phyloP scores from a whole-genome alignment of 345 rosid genomes.

The Salix arbutifolia region DNA sequence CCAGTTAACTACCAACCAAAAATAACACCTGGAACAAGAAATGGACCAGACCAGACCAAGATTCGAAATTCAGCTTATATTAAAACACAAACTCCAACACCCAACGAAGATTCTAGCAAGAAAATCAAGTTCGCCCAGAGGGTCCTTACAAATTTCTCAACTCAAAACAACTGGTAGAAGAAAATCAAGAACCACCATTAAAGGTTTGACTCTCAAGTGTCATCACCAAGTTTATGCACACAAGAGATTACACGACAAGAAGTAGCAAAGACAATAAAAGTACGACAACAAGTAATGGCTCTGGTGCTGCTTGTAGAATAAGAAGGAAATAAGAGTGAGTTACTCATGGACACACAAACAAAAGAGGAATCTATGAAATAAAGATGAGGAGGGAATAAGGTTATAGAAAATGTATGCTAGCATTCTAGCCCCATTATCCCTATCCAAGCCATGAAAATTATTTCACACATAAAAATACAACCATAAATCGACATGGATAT shows the following conservation, averaged over 20 bases:
- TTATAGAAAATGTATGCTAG: conserved; percentile 48
- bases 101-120: conserved; percentile 33
- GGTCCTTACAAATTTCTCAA: conserved; percentile 6
- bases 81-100: conserved; percentile 5
- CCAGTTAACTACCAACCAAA: conserved; percentile 29
- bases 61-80: conserved; percentile 21
- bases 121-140: conserved; percentile 12
- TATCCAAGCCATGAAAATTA: conserved; percentile 18
- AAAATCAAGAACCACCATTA: background rate
- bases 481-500: background rate
- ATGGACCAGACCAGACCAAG: conserved; percentile 22
- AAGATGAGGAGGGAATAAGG: conserved; percentile 46
- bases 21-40: conserved; percentile 28
- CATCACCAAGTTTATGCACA: conserved; percentile 13
- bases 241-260: background rate
- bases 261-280: background rate
- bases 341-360: conserved; percentile 24
- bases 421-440: conserved; percentile 38
- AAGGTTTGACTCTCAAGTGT: conserved; percentile 28
- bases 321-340: conserved; percentile 19
- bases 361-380: conserved; percentile 39
- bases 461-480: background rate
- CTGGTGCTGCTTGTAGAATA: conserved; percentile 2
- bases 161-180: background rate
- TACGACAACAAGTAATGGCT: background rate